Percentiles rank a stretch among this genome's conserved stretches.
These are phyloP conservation scores for Monosporascus sp. DNA, from an alignment of 2,329 filamentous ascomycete genomes.

Conservation along the genomic window DNA sequence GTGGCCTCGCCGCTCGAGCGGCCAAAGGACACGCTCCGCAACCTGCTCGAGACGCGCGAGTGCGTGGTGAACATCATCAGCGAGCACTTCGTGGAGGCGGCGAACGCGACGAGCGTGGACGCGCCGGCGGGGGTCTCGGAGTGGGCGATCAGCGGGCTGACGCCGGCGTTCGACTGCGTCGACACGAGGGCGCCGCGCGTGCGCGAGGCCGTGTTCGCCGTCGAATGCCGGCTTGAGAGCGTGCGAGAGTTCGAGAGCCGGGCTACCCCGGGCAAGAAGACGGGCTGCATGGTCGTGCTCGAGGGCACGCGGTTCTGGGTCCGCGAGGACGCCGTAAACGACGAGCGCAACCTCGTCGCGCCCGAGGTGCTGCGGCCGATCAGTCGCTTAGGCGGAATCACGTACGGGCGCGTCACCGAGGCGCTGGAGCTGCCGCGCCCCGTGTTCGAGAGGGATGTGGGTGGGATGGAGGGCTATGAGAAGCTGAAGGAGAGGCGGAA, in stretches of 20 bases:
- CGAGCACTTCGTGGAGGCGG: conserved; percentile 81
- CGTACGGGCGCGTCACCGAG: conserved; percentile 68
- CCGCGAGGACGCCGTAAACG: conserved; percentile 79
- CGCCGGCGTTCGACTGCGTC: conserved; percentile 57
- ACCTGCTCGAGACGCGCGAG: conserved; percentile 66
- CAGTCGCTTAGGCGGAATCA: conserved; percentile 77
- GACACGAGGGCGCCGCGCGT: conserved; percentile 69
- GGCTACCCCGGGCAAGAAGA: conserved; percentile 65
- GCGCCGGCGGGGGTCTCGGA: conserved; percentile 72
- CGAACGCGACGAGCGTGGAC: conserved; percentile 75
- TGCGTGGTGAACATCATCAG: conserved; percentile 84
- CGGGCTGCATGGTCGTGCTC: conserved; percentile 67
- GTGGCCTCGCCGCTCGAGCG: conserved; percentile 38
- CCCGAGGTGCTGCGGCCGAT: conserved; percentile 72
- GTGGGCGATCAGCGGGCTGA: conserved; percentile 74
- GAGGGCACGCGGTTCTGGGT: conserved; percentile 88
- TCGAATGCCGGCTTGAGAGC: conserved; percentile 76
- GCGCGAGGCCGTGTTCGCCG: conserved; percentile 73
- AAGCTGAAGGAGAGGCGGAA: conserved; percentile 47
- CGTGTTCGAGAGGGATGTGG: conserved; percentile 47
- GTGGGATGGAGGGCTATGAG: conserved; percentile 48
- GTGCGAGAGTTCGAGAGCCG: conserved; percentile 72
- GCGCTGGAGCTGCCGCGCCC: conserved; percentile 66
- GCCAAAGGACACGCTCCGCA: conserved; percentile 75
- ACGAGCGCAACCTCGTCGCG: conserved; percentile 69